Evolutionary conservation across 1,284 basidiomycete genomes (phyloP), one percentile per base, ranked within the genome.

Genomic region (Naganishia albida): DNA sequence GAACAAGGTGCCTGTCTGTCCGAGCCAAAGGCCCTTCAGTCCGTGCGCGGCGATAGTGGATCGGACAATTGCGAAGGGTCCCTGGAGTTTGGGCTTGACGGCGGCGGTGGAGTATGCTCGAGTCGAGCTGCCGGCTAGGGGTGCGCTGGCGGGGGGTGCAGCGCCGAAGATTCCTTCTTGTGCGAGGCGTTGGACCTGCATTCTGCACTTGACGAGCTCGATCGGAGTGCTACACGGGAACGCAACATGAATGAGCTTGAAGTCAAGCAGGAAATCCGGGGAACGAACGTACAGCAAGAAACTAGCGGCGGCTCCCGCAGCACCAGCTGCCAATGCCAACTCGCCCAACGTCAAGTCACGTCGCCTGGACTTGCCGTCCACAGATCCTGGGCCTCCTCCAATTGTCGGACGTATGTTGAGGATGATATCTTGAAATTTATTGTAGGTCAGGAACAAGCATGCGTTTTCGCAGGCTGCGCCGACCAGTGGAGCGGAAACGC

Each of bases 381-480:
- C 64, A 56, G 71, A 66, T 40, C 66, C 40, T 2, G 62, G 44
- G 2, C 13, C 42, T 15, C 40, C 38, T 25, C 50, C 46, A 18
- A 38, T 50, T 20, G 46, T 39, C 25, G 52, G 51, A 12, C 49
- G 63, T 0, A 76, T 65, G 2, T 70, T 65, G 16, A 79, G 71
- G 10, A 93, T 85, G 34, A 85, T 75, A 70, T 84, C 84, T 78
- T 96, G 91, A 49, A 93, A 83, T 68, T 91, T 87, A 68, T 88
- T 88, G 76, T 95, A 94, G 6, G 89, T 84, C 62, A 97, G 81
- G 79, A 99, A 96, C 43, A 94, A 82, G 3, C 85, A 85, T 6
- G 93, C 92, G 72, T 93, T 95, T 79, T 96, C 91, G 38, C 86
- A 85, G 83, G 93, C 92, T n/a, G 92, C 89, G 8, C 92, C 93